Conservation (phyloP, 345 rosid species). For the Firmiana major region DNA sequence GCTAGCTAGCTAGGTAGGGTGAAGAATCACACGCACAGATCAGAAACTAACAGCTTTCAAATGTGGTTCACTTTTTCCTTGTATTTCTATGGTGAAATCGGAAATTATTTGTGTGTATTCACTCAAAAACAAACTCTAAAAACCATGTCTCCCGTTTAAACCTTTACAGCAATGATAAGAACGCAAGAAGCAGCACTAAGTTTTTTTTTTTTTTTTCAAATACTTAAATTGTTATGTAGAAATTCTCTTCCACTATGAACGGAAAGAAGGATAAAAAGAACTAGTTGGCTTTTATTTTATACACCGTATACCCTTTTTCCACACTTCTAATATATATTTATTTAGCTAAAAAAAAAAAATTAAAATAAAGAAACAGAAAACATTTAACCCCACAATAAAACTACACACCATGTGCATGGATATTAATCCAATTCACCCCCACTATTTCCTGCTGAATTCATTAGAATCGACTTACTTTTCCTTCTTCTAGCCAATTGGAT, state of each 20-base stretch:
- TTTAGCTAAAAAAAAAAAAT: constrained; percentile 22
- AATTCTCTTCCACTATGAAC: constrained; percentile 14
- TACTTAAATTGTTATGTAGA: not conserved
- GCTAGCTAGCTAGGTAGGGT: not conserved
- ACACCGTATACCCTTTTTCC: constrained; percentile 2
- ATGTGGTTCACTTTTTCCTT: not conserved
- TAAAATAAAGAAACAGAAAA: not conserved
- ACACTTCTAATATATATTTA: not conserved
- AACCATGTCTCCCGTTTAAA: constrained; percentile 12
- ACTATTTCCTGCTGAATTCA: not conserved
- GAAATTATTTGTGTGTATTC: not conserved
- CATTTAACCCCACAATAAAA: constrained; percentile 13
- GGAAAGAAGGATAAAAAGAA: constrained; percentile 10
- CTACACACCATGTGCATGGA: constrained; percentile 28
- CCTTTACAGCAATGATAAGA: constrained; percentile 2
- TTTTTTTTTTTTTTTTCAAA: not conserved
- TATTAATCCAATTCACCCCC: constrained; percentile 4
- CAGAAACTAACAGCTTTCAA: not conserved
- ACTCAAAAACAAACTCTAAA: not conserved
- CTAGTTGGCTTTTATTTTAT: constrained; percentile 14
- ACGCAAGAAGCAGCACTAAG: not conserved
- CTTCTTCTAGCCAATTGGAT: not conserved
- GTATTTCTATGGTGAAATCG: not conserved
- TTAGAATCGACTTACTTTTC: not conserved
- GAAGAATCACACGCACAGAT: not conserved